Base-by-base conservation (phyloP, 306 rosid genomes). In the Ziziphus jujuba region DNA sequence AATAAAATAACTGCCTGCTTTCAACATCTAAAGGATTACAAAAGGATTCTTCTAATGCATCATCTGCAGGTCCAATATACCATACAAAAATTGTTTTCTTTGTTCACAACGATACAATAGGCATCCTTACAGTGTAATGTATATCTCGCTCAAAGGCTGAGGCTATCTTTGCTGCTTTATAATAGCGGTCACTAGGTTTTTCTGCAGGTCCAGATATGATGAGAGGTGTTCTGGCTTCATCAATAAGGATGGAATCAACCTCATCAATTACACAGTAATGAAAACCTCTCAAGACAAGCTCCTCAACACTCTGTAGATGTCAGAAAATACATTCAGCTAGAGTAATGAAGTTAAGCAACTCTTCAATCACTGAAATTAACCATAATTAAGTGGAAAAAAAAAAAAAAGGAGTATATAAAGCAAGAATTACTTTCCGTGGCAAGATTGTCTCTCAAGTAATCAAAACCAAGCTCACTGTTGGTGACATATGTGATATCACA, bases 351-450 rank as follows among this genome's bases (percentile, higher is more conserved):
- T 62, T 71, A 74, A 84, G 72, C n/a, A 60, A 20, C 43, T 57
- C 51, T 72, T 63, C 66, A 7, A 72, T 63, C 15, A 55, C 54
- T 21, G 50, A 69, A 80, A 38, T 23, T 70, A 60, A 74, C 60
- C 31, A 13, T 45, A 63, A 28, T 44, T 60, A 59, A 76, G 43
- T 70, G 36, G n/a, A n/a, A n/a, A n/a, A n/a, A n/a, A n/a, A n/a
- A n/a, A 61, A 23, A 77, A 69, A 80, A 57, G 45, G 28, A 75
- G 73, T 66, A 69, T 43, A 79, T 70, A 87, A 83, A 80, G 84
- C 75, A 84, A 86, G 79, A 83, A 85, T 81, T 84, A 93, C 98
- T 90, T 93, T 93, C 98, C 98, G 91, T 93, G 95, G 98, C 98
- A 75, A 93, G 97, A 82, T 93, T 93, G 89, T 93, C 98, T 79